Evolutionary conservation across 331 rosid genomes (phyloP).

Genomic region (Phaseolus coccineus): DNA sequence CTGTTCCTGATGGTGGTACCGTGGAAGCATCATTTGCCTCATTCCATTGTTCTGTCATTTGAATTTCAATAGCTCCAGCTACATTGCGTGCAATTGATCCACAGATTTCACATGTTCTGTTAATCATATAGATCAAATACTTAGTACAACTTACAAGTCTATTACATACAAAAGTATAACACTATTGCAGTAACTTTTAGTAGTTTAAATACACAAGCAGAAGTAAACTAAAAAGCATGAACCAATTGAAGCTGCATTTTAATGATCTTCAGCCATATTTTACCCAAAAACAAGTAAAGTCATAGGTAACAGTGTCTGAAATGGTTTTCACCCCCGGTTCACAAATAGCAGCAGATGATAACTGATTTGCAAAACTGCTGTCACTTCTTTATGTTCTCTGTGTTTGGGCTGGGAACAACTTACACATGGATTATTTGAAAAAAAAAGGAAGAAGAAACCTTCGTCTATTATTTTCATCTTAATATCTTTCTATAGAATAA

Average conservation of each 20-base stretch:
- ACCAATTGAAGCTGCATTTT: constrained; percentile 23
- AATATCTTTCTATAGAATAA: background rate
- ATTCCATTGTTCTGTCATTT: constrained; percentile 61
- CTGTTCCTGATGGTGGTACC: constrained; percentile 50
- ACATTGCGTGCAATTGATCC: constrained; percentile 85
- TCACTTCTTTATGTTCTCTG: background rate
- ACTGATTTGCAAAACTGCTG: background rate
- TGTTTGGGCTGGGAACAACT: background rate
- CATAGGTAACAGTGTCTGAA: background rate
- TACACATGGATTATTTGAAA: background rate
- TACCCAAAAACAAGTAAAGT: background rate
- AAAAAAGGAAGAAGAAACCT: background rate
- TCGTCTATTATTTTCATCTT: background rate
- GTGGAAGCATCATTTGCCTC: constrained; percentile 55
- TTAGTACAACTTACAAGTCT: constrained; percentile 41
- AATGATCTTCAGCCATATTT: background rate
- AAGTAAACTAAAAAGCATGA: constrained; percentile 14
- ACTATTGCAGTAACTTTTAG: background rate
- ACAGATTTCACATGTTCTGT: constrained; percentile 94
- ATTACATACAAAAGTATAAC: background rate
- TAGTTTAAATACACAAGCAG: background rate
- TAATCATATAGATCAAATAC: constrained; percentile 29
- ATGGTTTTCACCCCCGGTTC: background rate
- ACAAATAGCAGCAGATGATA: background rate
- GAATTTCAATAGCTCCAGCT: constrained; percentile 70